Evolutionary conservation across 805 yeast genomes (phyloP).

Genomic region (Jamesozyma spencerorum): DNA sequence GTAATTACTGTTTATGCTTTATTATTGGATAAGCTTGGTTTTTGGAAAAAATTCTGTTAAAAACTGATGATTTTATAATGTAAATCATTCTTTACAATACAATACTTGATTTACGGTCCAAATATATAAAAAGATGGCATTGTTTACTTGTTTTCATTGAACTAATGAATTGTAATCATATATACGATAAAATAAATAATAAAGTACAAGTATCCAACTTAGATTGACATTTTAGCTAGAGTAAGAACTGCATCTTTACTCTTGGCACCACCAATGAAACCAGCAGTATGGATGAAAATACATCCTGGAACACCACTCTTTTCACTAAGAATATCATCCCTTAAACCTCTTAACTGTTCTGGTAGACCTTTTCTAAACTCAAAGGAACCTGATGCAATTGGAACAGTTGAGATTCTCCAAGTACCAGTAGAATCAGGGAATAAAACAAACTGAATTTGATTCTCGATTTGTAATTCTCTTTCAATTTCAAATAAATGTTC

Average conservation of each 20-base stretch:
- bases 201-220: constrained; percentile 1
- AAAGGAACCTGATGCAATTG: constrained; percentile 70
- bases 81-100: too few relatives aligned
- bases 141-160: too few relatives aligned
- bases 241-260: constrained; percentile 67
- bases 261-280: constrained; percentile 92
- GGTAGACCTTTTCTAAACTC: constrained; percentile 83
- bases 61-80: too few relatives aligned
- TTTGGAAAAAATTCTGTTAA: too few relatives aligned
- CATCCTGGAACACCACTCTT: constrained; percentile 78
- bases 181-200: too few relatives aligned
- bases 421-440: constrained; percentile 62
- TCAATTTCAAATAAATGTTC: constrained; percentile 79
- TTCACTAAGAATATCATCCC: constrained; percentile 74
- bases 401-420: constrained; percentile 89
- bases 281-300: constrained; percentile 90
- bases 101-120: too few relatives aligned
- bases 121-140: too few relatives aligned
- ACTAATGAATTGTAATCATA: too few relatives aligned
- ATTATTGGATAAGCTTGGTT: too few relatives aligned
- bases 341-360: constrained; percentile 87
- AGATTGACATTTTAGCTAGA: constrained; percentile 49
- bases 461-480: constrained; percentile 44
- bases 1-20: too few relatives aligned
- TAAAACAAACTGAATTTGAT: constrained; percentile 62